A percentile compares a stretch with the other conserved stretches of the same genome.
These are phyloP conservation scores for Didymella segeticola DNA, from an alignment of 2,329 filamentous ascomycete species.

Conservation along the genomic window DNA sequence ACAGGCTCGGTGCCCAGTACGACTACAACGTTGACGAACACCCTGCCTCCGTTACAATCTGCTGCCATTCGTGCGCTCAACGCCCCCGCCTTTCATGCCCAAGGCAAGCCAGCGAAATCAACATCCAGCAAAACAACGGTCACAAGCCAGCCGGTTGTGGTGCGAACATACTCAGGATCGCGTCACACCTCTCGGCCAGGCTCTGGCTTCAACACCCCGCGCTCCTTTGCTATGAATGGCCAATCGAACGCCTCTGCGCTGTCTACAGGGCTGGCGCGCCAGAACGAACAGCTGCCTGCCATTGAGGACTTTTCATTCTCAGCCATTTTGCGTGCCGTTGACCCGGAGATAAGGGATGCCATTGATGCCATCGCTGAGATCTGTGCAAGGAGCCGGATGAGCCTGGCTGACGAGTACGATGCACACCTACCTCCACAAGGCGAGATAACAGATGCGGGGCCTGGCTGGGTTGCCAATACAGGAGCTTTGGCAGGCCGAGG, in stretches of 20 bases:
- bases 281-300: constrained; percentile 50
- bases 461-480: constrained; percentile 39
- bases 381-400: constrained; percentile 66
- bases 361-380: constrained; percentile 69
- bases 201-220: constrained; percentile 42
- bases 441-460: constrained; percentile 55
- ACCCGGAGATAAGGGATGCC: constrained; percentile 64
- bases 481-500: constrained; percentile 40
- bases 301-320: constrained; percentile 63
- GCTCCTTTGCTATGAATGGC: constrained; percentile 42
- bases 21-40: constrained; percentile 47
- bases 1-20: constrained; percentile 44
- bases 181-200: constrained; percentile 43
- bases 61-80: constrained; percentile 49
- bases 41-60: constrained; percentile 46
- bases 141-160: constrained; percentile 54
- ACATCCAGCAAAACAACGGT: constrained; percentile 48
- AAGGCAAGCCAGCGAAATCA: constrained; percentile 45
- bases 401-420: constrained; percentile 67
- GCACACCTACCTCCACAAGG: constrained; percentile 68
- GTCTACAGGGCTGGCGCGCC: constrained; percentile 39
- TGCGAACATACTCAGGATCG: constrained; percentile 50
- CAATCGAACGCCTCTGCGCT: constrained; percentile 34
- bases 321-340: constrained; percentile 62
- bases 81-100: constrained; percentile 46